Evolutionary conservation across 2,329 filamentous ascomycete species (phyloP), one percentile per base, ranked within the genome.

Genomic region (Aspergillus latus): DNA sequence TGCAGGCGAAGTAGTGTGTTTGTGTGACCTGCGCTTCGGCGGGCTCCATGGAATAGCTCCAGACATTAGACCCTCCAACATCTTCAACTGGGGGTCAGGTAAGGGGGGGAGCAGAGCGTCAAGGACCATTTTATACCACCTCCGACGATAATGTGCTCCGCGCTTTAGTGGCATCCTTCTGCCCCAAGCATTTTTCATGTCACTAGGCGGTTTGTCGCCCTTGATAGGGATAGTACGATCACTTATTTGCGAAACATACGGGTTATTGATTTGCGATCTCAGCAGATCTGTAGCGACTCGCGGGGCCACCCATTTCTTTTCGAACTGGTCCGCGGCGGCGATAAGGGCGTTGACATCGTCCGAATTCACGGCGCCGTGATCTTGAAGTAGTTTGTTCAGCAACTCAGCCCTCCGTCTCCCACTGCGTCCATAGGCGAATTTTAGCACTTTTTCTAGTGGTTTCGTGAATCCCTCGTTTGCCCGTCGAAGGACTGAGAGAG

Each of bases 381-480:
- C 65, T 15, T 51, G 58, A 36, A 74, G 59, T 30, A 79, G 60
- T 3, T 66, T 64, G 4, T 62, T 57, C 57, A 84, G 52, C 32
- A 87, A 66, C 8, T 79, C 70, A 56, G 79, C 73, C 62, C 82
- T 76, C 32, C 82, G 74, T 60, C 71, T 77, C 7, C 84, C 84
- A 32, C 73, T 74, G 50, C 85, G 79, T 11, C 83, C 85, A 63
- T 87, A 87, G 11, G 84, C 77, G 57, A 79, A 68, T 32, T 77
- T 69, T 16, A 88, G 70, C 9, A 85, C 73, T 53, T 78, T 81
- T 44, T 80, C 72, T 15, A 87, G 68, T 11, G 78, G 75, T 11
- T 69, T 68, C 11, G 71, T 61, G 51, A 84, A 81, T 58, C 84
- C 85, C 56, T 80, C 72, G 62, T 86, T 86, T 16, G 84, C 84